Conservation (phyloP, 331 rosid genomes). For the Quercus tomentella region DNA sequence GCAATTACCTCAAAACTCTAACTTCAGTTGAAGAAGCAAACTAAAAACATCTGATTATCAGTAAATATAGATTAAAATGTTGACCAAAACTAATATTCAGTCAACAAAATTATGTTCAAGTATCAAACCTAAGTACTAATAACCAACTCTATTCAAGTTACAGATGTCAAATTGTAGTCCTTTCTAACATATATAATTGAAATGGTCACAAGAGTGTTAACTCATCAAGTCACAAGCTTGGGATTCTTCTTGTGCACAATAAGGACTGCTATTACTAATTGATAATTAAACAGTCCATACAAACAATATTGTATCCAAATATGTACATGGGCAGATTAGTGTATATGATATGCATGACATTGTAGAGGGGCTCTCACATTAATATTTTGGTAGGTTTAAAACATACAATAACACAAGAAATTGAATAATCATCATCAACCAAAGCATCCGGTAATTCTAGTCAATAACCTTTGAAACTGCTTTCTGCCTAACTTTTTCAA, state of each 20-base stretch:
- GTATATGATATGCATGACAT: neutral
- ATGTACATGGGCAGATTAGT: neutral
- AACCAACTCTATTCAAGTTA: neutral
- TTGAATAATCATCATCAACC: constrained; percentile 1
- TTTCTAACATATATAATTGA: neutral
- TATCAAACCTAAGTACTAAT: neutral
- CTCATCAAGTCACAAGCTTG: neutral
- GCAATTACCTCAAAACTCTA: neutral
- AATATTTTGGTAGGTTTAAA: constrained; percentile 1
- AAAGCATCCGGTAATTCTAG: neutral
- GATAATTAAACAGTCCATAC: neutral
- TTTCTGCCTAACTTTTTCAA: constrained; percentile 91
- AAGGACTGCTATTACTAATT: neutral
- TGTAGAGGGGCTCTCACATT: neutral
- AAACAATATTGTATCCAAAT: neutral
- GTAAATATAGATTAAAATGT: neutral
- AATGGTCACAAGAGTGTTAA: neutral
- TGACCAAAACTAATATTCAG: neutral
- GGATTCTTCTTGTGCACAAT: neutral
- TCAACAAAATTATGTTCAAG: neutral
- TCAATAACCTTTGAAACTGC: constrained; percentile 81
- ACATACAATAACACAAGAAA: neutral
- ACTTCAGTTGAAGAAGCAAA: no score
- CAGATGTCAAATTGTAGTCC: neutral
- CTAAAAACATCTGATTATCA: neutral